Percentiles rank a stretch among this genome's conserved stretches.
Conservation (phyloP, 1,139 yeast genomes). For the Komagataea norvegica region DNA sequence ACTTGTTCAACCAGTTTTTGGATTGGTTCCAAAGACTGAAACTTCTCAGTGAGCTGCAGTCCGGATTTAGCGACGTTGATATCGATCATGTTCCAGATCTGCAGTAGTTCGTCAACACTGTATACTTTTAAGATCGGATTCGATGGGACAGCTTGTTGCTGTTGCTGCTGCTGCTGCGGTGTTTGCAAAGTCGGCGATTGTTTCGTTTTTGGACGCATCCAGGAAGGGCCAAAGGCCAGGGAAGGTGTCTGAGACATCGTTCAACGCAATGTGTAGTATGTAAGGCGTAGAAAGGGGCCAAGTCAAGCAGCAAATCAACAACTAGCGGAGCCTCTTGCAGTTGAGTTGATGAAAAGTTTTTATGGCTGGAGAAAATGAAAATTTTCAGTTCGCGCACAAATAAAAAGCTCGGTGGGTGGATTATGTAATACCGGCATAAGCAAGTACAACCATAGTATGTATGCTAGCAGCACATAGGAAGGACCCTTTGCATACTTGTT, state of each 20-base stretch:
- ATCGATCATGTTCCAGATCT: slow-evolving; percentile 48
- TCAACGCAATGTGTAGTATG: no score
- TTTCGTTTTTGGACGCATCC: slow-evolving; percentile 32
- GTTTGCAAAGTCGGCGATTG: slow-evolving; percentile 10
- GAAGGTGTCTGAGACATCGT: slow-evolving; percentile 28
- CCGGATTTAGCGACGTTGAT: slow-evolving; percentile 26
- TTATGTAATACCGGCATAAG: no score
- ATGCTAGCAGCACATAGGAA: no score
- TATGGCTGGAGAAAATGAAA: no score
- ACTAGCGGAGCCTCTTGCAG: no score
- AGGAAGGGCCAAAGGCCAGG: slow-evolving; percentile 37
- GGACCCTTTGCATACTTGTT: no score
- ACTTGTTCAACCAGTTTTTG: slow-evolving; percentile 25
- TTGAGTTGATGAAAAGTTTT: no score
- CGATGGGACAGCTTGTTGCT: slow-evolving; percentile 5
- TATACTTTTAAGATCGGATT: slow-evolving; percentile 27
- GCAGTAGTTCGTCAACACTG: slow-evolving; percentile 48
- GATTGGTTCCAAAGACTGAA: slow-evolving; percentile 28
- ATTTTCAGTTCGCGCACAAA: no score
- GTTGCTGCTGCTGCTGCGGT: slow-evolving; percentile 4
- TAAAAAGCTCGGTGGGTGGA: no score
- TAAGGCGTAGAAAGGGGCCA: no score
- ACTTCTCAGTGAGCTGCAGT: slow-evolving; percentile 26
- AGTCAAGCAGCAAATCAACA: no score
- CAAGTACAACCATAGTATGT: no score